Evolutionary conservation across 2,329 filamentous ascomycete species (phyloP), one percentile per base, ranked within the genome.

Genomic region (Nectriaceae sp.): DNA sequence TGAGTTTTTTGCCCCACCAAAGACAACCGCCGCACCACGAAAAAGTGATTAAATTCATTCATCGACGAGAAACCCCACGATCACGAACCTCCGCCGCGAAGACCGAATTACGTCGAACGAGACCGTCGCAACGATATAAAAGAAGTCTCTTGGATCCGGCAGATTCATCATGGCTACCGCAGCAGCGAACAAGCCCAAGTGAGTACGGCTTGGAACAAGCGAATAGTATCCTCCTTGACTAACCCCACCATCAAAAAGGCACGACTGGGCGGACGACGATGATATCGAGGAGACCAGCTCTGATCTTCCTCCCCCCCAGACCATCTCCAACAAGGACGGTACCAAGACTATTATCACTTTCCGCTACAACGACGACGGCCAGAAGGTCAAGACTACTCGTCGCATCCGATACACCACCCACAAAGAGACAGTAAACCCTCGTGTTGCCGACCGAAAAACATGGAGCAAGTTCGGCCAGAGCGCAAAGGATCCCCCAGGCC

Each of bases 361-460:
- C 78, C 83, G 85, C 65, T 85, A 90, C 77, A 93, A 96, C 77
- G 94, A 99, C 61, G 83, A 93, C 55, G 89, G 89, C 73, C 92
- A 95, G 73, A 96, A 96, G 74, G 89, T 97, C 68, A 97, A 97
- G 82, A 94, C 91, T 55, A 97, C 92, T 53, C 92, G 94, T 70
- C 90, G 92, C 64, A 93, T 97, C 76, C 90, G 92, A 70, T 90
- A 90, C 66, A 95, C 89, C 55, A 87, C 92, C 61, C 85, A 96
- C 73, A 92, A 90, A 73, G 90, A 96, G 74, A 84, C 89, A 59
- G 93, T 99, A 64, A 97, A 97, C 82, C 94, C 94, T 46, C 89
- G 90, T 65, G 93, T 99, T 50, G 94, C 94, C 56, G 92, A 96
- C 77, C 90, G 94, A 69, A 90, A 94, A 76, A 81, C 82, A 65